phyloP scores from a whole-genome alignment of 164 flowering plant species.

The Echeveria elegans region DNA sequence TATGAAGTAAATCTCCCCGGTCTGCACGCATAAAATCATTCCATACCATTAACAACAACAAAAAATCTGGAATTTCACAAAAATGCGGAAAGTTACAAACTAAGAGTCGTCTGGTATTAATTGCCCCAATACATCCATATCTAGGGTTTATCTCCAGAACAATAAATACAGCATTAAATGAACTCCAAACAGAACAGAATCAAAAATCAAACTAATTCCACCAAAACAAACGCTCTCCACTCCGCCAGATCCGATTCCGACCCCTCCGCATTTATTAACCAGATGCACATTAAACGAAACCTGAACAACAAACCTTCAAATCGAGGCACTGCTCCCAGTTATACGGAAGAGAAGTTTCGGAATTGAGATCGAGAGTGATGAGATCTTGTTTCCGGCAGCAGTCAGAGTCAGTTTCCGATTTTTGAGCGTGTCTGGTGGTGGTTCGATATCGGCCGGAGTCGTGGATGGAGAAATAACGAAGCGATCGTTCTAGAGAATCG shows the following conservation, averaged over 20 bases:
- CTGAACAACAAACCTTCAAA: constrained; percentile 48
- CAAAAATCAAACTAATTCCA: no score
- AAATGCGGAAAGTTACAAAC: not conserved
- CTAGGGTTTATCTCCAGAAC: not conserved
- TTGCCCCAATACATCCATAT: not conserved
- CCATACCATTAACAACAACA: not conserved
- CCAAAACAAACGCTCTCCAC: no score
- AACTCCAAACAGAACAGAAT: not conserved
- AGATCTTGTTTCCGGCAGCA: constrained; percentile 13
- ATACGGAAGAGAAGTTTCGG: constrained; percentile 63
- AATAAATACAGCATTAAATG: constrained; percentile 7
- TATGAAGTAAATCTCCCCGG: constrained; percentile 81
- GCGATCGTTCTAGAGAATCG: not conserved
- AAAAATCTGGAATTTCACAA: not conserved
- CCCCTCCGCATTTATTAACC: not conserved
- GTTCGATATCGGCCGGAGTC: not conserved
- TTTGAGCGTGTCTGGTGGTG: not conserved
- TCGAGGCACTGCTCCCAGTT: constrained; percentile 97
- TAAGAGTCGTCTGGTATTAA: not conserved
- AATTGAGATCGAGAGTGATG: constrained; percentile 52
- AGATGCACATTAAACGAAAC: no score
- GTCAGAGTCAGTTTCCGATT: constrained; percentile 20
- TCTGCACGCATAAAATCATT: constrained; percentile 29
- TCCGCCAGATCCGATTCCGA: constrained; percentile 1
- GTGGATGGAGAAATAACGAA: not conserved